phyloP scores from a whole-genome alignment of 2,329 filamentous ascomycete genomes.

The Achaetomium macrosporum region DNA sequence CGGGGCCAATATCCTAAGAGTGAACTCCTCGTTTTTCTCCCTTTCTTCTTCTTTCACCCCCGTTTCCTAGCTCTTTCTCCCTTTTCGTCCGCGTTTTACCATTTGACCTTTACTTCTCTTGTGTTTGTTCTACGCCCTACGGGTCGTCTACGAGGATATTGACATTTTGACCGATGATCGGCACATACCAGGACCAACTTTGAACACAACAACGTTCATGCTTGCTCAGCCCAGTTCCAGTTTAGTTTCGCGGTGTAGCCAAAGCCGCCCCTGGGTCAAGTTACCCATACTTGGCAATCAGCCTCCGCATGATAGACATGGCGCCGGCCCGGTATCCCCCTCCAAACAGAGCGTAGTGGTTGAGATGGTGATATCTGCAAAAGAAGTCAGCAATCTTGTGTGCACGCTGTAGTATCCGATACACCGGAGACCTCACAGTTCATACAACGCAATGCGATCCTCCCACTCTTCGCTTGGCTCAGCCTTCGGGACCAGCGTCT shows the following conservation, averaged over 20 bases:
- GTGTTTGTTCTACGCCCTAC: no score
- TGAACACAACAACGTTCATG: no score
- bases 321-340: conserved; percentile 71
- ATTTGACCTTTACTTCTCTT: no score
- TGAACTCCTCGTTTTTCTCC: no score
- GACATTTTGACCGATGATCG: no score
- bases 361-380: conserved; percentile 76
- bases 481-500: conserved; percentile 66
- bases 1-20: no score
- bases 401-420: background rate
- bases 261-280: background rate
- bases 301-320: conserved; percentile 68
- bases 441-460: conserved; percentile 76
- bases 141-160: no score
- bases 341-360: conserved; percentile 82
- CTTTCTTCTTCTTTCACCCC: no score
- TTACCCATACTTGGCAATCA: conserved; percentile 65
- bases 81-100: no score
- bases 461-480: conserved; percentile 78
- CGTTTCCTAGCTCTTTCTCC: no score
- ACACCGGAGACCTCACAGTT: conserved; percentile 54
- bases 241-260: background rate
- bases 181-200: no score
- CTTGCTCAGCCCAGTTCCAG: no score
- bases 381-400: conserved; percentile 16